Conservation (phyloP, 495 filamentous ascomycete species). For the Penicillium ochrochloron region DNA sequence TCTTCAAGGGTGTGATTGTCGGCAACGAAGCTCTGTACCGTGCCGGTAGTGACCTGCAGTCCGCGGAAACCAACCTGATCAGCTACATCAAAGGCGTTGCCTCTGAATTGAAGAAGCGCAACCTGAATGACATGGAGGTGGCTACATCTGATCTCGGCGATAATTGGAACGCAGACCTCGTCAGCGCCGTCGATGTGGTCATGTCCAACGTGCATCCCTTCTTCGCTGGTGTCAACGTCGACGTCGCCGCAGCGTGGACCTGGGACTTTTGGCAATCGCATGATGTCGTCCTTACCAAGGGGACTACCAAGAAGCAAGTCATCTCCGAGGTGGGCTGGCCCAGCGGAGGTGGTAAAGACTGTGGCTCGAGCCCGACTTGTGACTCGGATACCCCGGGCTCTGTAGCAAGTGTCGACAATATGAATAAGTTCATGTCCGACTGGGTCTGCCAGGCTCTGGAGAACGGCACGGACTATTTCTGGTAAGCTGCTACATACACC, state of each 20-base stretch:
- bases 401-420: slow-evolving; percentile 78
- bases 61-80: slow-evolving; percentile 68
- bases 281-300: slow-evolving; percentile 62
- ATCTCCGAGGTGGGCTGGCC: slow-evolving; percentile 96
- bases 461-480: slow-evolving; percentile 91
- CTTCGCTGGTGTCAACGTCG: slow-evolving; percentile 78
- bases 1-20: slow-evolving; percentile 85
- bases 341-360: slow-evolving; percentile 78
- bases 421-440: slow-evolving; percentile 85
- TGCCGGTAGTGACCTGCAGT: slow-evolving; percentile 50
- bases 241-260: slow-evolving; percentile 79
- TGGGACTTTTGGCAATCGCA: slow-evolving; percentile 75
- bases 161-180: slow-evolving; percentile 76
- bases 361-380: slow-evolving; percentile 62
- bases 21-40: slow-evolving; percentile 95
- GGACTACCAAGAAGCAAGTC: slow-evolving; percentile 64
- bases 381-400: slow-evolving; percentile 57
- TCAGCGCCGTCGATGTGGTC: slow-evolving; percentile 74
- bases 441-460: slow-evolving; percentile 82
- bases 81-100: slow-evolving; percentile 69
- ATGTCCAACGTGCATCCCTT: slow-evolving; percentile 99
- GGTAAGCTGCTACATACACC: slow-evolving; percentile 54
- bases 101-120: slow-evolving; percentile 66
- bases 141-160: slow-evolving; percentile 90
- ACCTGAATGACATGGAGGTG: slow-evolving; percentile 68